Evolutionary conservation across 2,329 filamentous ascomycete species (phyloP).

Genomic region (Cercospora brassicicola): DNA sequence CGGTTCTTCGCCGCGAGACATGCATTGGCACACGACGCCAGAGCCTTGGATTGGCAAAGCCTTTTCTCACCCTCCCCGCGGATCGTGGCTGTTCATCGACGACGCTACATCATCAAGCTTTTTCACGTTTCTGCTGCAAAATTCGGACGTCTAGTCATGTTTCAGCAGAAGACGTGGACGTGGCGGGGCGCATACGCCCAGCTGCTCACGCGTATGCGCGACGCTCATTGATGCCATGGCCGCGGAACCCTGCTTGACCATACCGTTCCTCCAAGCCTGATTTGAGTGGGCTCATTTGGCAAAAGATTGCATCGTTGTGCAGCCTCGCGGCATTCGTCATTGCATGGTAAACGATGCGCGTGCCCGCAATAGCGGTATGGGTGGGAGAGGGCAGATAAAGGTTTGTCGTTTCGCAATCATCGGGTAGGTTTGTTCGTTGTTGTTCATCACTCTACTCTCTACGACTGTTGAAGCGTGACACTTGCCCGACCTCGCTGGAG

Average conservation of each 20-base stretch:
- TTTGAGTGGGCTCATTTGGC: neutral
- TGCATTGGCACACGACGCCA: neutral
- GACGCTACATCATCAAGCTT: neutral
- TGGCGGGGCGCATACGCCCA: neutral
- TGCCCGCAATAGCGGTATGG: neutral
- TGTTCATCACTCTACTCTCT: neutral
- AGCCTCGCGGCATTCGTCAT: slow-evolving; percentile 5
- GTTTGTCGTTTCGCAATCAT: neutral
- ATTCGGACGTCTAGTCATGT: neutral
- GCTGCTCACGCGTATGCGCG: neutral
- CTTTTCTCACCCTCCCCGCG: neutral
- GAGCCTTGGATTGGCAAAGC: neutral
- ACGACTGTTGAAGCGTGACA: neutral
- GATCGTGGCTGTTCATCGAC: neutral
- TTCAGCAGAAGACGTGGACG: neutral
- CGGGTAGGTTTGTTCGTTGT: neutral
- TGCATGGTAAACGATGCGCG: neutral
- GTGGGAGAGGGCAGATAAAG: neutral
- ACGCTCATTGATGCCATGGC: neutral
- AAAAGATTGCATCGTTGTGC: neutral
- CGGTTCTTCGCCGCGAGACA: neutral
- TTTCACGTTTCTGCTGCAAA: neutral
- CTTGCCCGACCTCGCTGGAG: neutral
- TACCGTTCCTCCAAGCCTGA: neutral
- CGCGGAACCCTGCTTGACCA: neutral